phyloP scores from a whole-genome alignment of 768 basidiomycete genomes.

The Tremella yokohamensis region DNA sequence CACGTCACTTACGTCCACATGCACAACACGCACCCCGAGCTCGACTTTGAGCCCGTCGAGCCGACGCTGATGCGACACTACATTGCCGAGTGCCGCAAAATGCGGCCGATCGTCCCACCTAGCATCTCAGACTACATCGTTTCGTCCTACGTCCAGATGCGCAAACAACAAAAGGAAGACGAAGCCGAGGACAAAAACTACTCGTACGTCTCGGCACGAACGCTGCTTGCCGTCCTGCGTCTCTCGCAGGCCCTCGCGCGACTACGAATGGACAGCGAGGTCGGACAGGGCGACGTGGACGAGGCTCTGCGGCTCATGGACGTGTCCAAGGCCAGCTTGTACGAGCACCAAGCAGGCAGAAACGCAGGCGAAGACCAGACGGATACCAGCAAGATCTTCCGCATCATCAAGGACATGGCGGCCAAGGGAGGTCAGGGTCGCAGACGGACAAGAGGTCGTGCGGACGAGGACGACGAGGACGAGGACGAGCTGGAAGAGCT shows the following conservation, averaged over 20 bases:
- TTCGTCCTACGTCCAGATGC: constrained; percentile 89
- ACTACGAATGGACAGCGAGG: constrained; percentile 74
- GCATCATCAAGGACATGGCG: constrained; percentile 85
- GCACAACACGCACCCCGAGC: constrained; percentile 81
- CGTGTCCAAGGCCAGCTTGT: constrained; percentile 85
- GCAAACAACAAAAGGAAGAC: constrained; percentile 87
- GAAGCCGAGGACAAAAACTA: constrained; percentile 82
- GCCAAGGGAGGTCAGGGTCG: constrained; percentile 62
- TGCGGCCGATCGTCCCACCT: constrained; percentile 83
- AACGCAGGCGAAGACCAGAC: constrained; percentile 69
- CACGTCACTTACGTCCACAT: constrained; percentile 99
- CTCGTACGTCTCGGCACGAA: constrained; percentile 92
- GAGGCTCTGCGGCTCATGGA: constrained; percentile 97
- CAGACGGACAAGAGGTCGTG: constrained; percentile 65
- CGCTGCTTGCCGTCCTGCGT: constrained; percentile 87
- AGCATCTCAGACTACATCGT: constrained; percentile 89
- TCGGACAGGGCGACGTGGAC: constrained; percentile 83
- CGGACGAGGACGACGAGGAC: constrained; percentile 64
- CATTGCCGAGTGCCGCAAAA: constrained; percentile 83
- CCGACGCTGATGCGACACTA: constrained; percentile 90
- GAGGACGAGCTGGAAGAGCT: constrained; percentile 63
- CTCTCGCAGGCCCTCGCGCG: constrained; percentile 92
- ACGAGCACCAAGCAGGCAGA: constrained; percentile 66
- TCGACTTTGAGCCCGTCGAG: constrained; percentile 71
- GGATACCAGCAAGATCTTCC: constrained; percentile 75